Conservation (phyloP, 331 rosid genomes). For the Saraca asoca region DNA sequence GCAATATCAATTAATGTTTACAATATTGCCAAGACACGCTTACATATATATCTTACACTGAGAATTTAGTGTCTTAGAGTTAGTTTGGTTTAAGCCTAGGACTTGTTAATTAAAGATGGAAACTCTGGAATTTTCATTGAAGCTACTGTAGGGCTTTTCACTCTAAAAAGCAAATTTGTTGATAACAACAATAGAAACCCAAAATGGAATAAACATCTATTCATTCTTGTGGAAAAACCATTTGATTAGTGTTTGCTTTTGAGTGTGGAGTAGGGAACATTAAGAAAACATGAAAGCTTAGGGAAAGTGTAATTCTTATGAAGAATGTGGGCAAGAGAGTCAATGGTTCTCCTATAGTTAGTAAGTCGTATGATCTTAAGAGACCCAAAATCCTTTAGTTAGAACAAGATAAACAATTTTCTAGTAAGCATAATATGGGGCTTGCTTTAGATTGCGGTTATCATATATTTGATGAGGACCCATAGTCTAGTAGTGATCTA, state of each 20-base stretch:
- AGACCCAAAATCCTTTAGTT: conserved; percentile 1
- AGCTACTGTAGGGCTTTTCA: conserved; percentile 18
- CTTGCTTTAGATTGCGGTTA: conserved; percentile 27
- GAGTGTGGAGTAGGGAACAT: conserved; percentile 20
- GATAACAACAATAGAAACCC: conserved; percentile 7
- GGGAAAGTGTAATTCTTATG: conserved; percentile 15
- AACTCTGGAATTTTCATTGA: neutral
- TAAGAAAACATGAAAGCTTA: conserved; percentile 6
- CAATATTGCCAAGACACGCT: neutral
- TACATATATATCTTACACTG: conserved; percentile 6
- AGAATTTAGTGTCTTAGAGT: conserved; percentile 29
- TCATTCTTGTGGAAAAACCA: conserved; percentile 23
- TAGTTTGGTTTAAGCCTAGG: conserved; percentile 1
- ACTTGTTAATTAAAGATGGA: neutral
- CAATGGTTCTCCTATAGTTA: conserved; percentile 3
- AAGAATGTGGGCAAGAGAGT: conserved; percentile 3
- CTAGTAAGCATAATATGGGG: conserved; percentile 11
- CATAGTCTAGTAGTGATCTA: conserved; percentile 19
- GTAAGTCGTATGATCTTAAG: conserved; percentile 25
- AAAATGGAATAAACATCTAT: conserved; percentile 19
- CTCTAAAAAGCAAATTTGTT: neutral
- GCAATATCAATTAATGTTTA: neutral
- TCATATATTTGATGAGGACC: conserved; percentile 28
- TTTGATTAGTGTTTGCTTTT: conserved; percentile 16
- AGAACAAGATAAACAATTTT: neutral